Evolutionary conservation across 129 eudicot genomes (phyloP).

Genomic region (sunflower (Helianthus annuus)): HanXRQr2.0-SUNRISE NC_035449.2:58331701-58332200

Average conservation of each 20-base stretch:
- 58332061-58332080: background rate
- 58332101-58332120: too few relatives aligned
- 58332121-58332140: too few relatives aligned
- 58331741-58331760: conserved; percentile 40
- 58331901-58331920: too few relatives aligned
- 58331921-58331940: conserved; percentile 40
- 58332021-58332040: conserved; percentile 68
- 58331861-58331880: too few relatives aligned
- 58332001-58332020: conserved; percentile 70
- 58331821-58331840: conserved; percentile 75
- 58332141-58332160: too few relatives aligned
- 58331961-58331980: conserved; percentile 74
- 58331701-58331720: background rate
- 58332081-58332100: too few relatives aligned
- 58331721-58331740: conserved; percentile 56
- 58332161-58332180: background rate
- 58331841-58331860: conserved; percentile 33
- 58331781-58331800: conserved; percentile 62
- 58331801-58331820: conserved; percentile 67
- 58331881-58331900: too few relatives aligned
- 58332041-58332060: background rate
- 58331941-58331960: conserved; percentile 87
- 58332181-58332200: background rate
- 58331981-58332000: conserved; percentile 84
- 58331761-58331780: conserved; percentile 44